A percentile compares a stretch with the other conserved stretches of the same genome.
These are phyloP conservation scores for Cladorrhinum samala DNA, from an alignment of 495 filamentous ascomycete species.

Conservation along the genomic window DNA sequence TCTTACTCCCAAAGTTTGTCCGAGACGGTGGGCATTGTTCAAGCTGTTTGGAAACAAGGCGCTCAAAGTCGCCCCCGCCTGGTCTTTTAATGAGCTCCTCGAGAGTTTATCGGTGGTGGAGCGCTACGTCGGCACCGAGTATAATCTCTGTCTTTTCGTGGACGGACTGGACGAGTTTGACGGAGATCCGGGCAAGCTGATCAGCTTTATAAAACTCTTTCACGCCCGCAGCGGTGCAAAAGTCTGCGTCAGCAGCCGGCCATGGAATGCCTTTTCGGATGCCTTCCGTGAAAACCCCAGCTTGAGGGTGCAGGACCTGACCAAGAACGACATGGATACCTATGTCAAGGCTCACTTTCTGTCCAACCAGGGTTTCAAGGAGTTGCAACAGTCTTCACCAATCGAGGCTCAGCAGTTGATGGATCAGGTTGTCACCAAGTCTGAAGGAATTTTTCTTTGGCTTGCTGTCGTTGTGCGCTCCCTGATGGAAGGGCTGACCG, in stretches of 20 bases:
- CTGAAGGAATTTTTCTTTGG: neutral
- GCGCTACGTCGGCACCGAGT: neutral
- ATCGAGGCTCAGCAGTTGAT: neutral
- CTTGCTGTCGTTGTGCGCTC: neutral
- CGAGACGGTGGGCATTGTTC: neutral
- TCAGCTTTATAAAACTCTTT: neutral
- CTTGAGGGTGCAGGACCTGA: neutral
- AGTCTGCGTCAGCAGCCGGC: neutral
- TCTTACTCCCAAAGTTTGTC: neutral
- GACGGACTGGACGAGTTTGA: conserved; percentile 1
- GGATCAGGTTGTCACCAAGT: neutral
- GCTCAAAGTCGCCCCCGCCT: too few species aligned
- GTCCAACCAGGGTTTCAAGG: neutral
- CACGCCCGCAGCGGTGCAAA: neutral
- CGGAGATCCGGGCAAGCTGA: neutral
- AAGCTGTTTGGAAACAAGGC: neutral
- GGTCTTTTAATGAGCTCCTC: too few species aligned
- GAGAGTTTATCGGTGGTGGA: too few species aligned
- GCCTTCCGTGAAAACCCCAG: neutral
- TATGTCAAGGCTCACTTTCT: neutral
- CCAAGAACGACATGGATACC: neutral
- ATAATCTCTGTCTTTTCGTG: neutral
- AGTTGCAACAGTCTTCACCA: neutral
- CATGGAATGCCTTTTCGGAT: neutral
- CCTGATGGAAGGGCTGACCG: neutral